These are phyloP conservation scores for Saccharomycopsis sp. DNA, from an alignment of 805 yeast genomes.

Conservation along the genomic window DNA sequence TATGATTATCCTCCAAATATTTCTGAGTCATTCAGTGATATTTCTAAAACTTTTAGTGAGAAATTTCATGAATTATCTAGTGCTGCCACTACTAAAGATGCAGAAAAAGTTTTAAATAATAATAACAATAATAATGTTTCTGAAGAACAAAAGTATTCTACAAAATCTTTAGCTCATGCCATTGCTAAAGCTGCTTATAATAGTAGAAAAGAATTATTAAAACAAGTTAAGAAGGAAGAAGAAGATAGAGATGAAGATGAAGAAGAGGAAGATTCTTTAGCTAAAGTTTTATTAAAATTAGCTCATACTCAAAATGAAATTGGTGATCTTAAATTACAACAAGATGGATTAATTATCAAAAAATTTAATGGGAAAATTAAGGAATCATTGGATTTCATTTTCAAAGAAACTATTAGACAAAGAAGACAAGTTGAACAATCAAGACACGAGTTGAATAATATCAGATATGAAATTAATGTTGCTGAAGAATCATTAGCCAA, in stretches of 20 bases:
- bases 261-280: constrained; percentile 36
- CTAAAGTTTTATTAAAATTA: constrained; percentile 42
- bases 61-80: constrained; percentile 50
- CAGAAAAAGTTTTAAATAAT: constrained; percentile 42
- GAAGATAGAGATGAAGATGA: constrained; percentile 24
- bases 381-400: constrained; percentile 42
- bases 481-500: constrained; percentile 20
- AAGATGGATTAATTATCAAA: constrained; percentile 51
- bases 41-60: constrained; percentile 44
- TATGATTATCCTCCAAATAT: constrained; percentile 80
- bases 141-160: constrained; percentile 30
- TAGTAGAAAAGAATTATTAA: constrained; percentile 35
- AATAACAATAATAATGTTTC: constrained; percentile 22
- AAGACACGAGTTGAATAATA: constrained; percentile 58
- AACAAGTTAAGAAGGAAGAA: constrained; percentile 10
- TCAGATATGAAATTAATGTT: constrained; percentile 46
- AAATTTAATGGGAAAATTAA: constrained; percentile 51
- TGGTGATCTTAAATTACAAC: constrained; percentile 59
- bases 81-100: constrained; percentile 58
- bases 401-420: constrained; percentile 47
- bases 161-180: constrained; percentile 69
- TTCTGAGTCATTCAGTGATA: constrained; percentile 52
- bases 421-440: constrained; percentile 63
- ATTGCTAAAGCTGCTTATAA: constrained; percentile 45
- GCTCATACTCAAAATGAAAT: constrained; percentile 50